Evolutionary conservation across 129 eudicot genomes (phyloP), one percentile per base, ranked within the genome.

Genomic region (Flaveria trinervia): DNA sequence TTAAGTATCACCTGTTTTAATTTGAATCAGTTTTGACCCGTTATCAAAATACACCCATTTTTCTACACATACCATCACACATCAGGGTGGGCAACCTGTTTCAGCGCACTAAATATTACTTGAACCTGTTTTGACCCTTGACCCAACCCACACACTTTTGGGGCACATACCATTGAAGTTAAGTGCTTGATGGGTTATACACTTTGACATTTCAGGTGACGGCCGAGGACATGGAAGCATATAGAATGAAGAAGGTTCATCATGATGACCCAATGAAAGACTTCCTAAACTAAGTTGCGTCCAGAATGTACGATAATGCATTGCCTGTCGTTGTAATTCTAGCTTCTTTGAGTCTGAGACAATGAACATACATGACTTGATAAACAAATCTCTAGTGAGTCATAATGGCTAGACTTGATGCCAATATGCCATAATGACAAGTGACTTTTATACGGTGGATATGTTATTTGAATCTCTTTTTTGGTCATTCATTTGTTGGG

Each of bases 231-330:
- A 91, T 91, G 95, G 97, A 91, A 60, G 97, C 97, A 4, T 91
- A 81, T 69, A 85, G 90, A 77, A 89, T 91, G 96, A 89, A 83
- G 84, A 86, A 79, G 76, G 74, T 87, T n/a, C 92, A 83, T 65
- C 87, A 87, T 46, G 97, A 89, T 71, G 95, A 91, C 68, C 95
- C 95, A 46, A 89, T 91, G 97, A 91, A 77, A 73, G 92, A 91
- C 26, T 91, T 89, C 49, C 64, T 90, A 54, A 81, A 83, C 71
- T 86, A 74, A 72, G 20, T 8, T 28, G 13, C 20, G 26, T 17
- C 39, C 12, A 23, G 41, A 67, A 67, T 43, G 72, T 67, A 17
- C 18, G 11, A 41, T 9, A 5, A 65, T 64, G 44, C 50, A 3
- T 3, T 33, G n/a, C 28, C 41, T 65, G 69, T 65, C 50, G 10